These are phyloP conservation scores for Iris macrosiphon DNA, from an alignment of 106 monocot genomes.

Conservation along the genomic window DNA sequence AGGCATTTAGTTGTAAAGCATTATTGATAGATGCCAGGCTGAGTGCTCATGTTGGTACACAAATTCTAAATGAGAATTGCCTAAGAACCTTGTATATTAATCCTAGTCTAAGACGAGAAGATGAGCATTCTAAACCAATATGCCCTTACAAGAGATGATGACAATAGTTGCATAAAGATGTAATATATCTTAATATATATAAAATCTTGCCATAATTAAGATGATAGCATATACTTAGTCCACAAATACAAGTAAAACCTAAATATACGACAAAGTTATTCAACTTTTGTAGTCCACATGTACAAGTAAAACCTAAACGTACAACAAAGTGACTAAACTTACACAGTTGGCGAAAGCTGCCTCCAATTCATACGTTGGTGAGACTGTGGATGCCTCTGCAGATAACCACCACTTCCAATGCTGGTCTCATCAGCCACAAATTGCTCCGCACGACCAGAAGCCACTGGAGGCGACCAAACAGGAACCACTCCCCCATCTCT, in stretches of 20 bases:
- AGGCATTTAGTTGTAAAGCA: too few species aligned
- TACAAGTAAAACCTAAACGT: not conserved
- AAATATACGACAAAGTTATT: not conserved
- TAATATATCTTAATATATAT: too few species aligned
- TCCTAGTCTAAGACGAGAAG: too few species aligned
- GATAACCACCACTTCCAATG: constrained; percentile 24
- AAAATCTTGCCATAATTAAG: too few species aligned
- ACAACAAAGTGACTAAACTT: constrained; percentile 14
- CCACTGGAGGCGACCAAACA: constrained; percentile 66
- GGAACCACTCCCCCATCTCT: constrained; percentile 84
- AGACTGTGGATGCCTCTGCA: constrained; percentile 46
- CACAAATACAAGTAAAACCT: constrained; percentile 1
- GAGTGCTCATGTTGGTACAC: too few species aligned
- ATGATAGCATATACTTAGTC: too few species aligned
- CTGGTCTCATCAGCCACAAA: constrained; percentile 40
- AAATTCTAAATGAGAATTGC: too few species aligned
- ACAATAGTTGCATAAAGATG: too few species aligned
- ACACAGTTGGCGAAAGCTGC: constrained; percentile 68
- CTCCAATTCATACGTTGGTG: constrained; percentile 77
- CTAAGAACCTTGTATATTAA: too few species aligned
- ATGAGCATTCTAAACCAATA: too few species aligned
- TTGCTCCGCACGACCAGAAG: constrained; percentile 46
- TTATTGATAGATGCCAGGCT: too few species aligned
- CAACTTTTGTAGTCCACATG: not conserved
- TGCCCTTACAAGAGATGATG: too few species aligned